Evolutionary conservation across 2,329 filamentous ascomycete genomes (phyloP).

Genomic region (Magnaporthiopsis incrustans): DNA sequence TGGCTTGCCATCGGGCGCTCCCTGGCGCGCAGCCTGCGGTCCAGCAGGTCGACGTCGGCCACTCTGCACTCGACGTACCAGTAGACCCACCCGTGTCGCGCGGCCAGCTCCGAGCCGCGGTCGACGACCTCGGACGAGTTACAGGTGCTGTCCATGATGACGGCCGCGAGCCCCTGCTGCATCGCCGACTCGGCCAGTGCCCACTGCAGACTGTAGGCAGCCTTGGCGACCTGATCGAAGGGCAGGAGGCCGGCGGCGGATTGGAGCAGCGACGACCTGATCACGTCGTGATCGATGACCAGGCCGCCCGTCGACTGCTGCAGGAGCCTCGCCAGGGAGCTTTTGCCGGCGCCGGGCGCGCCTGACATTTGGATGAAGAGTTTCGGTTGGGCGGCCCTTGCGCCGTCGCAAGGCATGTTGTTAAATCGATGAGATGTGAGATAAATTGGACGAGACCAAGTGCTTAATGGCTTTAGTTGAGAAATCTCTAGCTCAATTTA

Average conservation of each 20-base stretch:
- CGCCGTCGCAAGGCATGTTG: too few relatives aligned
- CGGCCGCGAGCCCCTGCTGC: conserved; percentile 21
- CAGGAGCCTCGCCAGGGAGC: conserved; percentile 24
- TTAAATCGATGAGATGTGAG: too few relatives aligned
- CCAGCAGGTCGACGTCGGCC: conserved; percentile 21
- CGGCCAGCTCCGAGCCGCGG: conserved; percentile 21
- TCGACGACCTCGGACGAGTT: conserved; percentile 25
- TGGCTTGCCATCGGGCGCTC: conserved; percentile 21
- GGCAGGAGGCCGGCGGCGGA: conserved; percentile 11
- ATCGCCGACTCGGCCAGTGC: conserved; percentile 24
- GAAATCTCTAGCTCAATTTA: too few relatives aligned
- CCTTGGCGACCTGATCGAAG: conserved; percentile 23
- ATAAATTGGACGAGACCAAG: too few relatives aligned
- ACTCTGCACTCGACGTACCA: conserved; percentile 26
- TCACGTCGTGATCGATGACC: conserved; percentile 28
- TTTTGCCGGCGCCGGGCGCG: conserved; percentile 30
- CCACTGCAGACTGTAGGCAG: conserved; percentile 27
- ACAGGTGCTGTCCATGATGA: conserved; percentile 31
- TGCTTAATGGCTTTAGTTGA: too few relatives aligned
- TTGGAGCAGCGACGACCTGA: conserved; percentile 25
- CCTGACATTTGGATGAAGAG: conserved; percentile 28
- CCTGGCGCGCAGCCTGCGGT: conserved; percentile 19
- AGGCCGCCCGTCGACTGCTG: conserved; percentile 19
- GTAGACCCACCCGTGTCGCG: conserved; percentile 12
- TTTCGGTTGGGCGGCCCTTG: conserved; percentile 1